Percentiles rank a stretch among this genome's conserved stretches.
phyloP scores from a whole-genome alignment of 2,329 filamentous ascomycete genomes.

The Sporothrix inflata region DNA sequence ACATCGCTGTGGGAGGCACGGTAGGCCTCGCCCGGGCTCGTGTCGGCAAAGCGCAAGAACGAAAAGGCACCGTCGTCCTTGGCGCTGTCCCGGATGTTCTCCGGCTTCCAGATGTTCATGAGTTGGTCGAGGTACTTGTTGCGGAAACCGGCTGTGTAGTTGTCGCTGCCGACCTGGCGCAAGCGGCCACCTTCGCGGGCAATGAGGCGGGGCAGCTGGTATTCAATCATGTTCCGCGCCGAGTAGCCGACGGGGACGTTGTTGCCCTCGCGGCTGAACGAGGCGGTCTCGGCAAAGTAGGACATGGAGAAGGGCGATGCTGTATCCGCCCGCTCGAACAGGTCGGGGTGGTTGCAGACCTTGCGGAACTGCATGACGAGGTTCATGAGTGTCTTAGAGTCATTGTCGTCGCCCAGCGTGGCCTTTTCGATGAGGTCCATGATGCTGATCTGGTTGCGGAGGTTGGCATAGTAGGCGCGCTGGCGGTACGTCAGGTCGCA shows the following conservation, averaged over 20 bases:
- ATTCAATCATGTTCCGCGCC: conserved; percentile 82
- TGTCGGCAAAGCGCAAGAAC: conserved; percentile 85
- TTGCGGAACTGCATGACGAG: conserved; percentile 99
- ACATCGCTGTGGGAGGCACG: conserved; percentile 69
- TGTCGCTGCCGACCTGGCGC: conserved; percentile 72
- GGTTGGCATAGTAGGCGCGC: conserved; percentile 86
- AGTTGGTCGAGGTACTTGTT: conserved; percentile 76
- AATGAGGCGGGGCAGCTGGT: conserved; percentile 78
- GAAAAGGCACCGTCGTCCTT: conserved; percentile 72
- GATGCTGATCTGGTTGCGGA: conserved; percentile 96
- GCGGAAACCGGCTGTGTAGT: conserved; percentile 76
- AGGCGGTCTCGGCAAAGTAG: conserved; percentile 93
- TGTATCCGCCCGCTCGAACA: conserved; percentile 94
- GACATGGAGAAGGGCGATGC: conserved; percentile 80
- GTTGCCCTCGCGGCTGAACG: conserved; percentile 86
- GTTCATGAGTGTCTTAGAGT: conserved; percentile 97
- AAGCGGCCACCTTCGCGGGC: conserved; percentile 80
- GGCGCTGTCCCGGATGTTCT: conserved; percentile 70
- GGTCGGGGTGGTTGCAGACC: conserved; percentile 96
- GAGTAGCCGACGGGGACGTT: conserved; percentile 84
- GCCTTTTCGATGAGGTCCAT: conserved; percentile 99
- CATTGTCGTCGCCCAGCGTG: conserved; percentile 88
- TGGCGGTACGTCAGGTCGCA: conserved; percentile 97
- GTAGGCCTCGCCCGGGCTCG: conserved; percentile 73
- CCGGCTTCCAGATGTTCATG: conserved; percentile 88